Evolutionary conservation across 176 grass and related monocot species (phyloP), one percentile per base, ranked within the genome.

Genomic region (Areca catechu): DNA sequence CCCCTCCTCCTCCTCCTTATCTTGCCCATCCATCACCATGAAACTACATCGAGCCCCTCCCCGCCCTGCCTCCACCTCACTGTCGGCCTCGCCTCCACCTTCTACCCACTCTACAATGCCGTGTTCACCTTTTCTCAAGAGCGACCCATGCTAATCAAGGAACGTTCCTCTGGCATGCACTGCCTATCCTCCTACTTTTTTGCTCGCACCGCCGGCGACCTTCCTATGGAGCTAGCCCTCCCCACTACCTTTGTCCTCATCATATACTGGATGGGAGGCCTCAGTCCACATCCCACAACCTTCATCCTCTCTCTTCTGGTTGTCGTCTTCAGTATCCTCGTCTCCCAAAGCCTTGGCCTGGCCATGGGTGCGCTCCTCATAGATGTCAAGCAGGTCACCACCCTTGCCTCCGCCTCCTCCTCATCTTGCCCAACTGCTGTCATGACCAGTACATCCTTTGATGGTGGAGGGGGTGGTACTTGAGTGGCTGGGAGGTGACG

Each of bases 221-320:
- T 98, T 1, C 94, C 94, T 28, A 98, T 98, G 94, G 94, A 98
- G 76, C 94, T 98, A 1, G 94, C 80, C 60, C 81, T 98, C 1
- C 94, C 94, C 16, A 92, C 88, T 0, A 84, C 94, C 48, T 98
- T 98, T 71, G 84, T 86, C 3, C 17, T 83, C 63, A 92, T 98
- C 56, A 89, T 98, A 65, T 98, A 98, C 77, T 98, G 88, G 88
- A 98, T 98, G 94, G 88, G 94, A 0, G 88, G 88, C 1, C 93
- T 98, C 3, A 86, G 77, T 28, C 76, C 88, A 2, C 70, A 73
- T 0, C 79, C 81, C 0, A 63, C 9, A 0, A 16, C 81, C 0
- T 98, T 98, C 75, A 10, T 80, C 0, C 77, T 89, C 54, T 89
- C 94, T 20, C 87, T 98, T 27, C 69, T 76, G 69, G 71, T 89